Conservation (phyloP, 2,329 filamentous ascomycete species). For the Sclerotinia trifoliorum region DNA sequence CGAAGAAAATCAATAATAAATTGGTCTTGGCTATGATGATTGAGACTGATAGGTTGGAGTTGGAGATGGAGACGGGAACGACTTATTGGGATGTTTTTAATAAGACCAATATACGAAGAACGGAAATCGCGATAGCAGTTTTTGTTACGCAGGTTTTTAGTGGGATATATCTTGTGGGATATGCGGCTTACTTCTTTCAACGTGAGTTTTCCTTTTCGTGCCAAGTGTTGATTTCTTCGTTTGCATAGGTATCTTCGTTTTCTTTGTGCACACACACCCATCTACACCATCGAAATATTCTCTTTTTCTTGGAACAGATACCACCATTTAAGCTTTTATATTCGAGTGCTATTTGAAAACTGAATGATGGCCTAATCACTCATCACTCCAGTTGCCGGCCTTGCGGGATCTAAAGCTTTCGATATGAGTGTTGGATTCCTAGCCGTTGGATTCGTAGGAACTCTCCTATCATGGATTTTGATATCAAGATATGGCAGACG, state of each 20-base stretch:
- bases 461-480: slow-evolving; percentile 65
- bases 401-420: slow-evolving; percentile 54
- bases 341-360: not conserved
- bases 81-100: slow-evolving; percentile 53
- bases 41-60: slow-evolving; percentile 55
- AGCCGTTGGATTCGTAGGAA: slow-evolving; percentile 58
- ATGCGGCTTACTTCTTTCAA: slow-evolving; percentile 60
- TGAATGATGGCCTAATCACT: not conserved
- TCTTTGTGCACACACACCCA: no score
- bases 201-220: slow-evolving; percentile 25
- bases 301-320: not conserved
- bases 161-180: slow-evolving; percentile 62
- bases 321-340: not conserved
- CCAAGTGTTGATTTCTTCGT: not conserved
- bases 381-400: slow-evolving; percentile 52
- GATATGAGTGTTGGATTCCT: slow-evolving; percentile 62
- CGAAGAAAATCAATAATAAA: slow-evolving; percentile 41
- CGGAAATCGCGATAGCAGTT: slow-evolving; percentile 54
- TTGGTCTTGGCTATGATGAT: slow-evolving; percentile 52
- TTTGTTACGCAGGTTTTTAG: slow-evolving; percentile 61
- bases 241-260: no score
- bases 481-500: slow-evolving; percentile 62
- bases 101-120: slow-evolving; percentile 51
- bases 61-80: slow-evolving; percentile 45
- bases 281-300: no score